These are phyloP conservation scores for Solanum appendiculatum DNA, from an alignment of 257 asterid species.

Conservation along the genomic window DNA sequence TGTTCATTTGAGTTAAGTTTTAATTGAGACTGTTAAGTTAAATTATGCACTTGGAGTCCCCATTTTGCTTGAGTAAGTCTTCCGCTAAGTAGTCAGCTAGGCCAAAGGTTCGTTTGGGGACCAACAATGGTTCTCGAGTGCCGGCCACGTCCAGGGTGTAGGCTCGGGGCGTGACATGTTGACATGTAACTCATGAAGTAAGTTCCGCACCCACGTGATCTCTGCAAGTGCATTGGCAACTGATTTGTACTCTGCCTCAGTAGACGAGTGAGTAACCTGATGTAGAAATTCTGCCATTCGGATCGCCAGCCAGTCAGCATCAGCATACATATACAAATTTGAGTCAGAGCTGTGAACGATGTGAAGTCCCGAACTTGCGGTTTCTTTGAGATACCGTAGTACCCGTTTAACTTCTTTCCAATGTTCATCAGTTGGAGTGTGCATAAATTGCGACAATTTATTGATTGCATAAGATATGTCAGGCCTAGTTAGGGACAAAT, in stretches of 20 bases:
- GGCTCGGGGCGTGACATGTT: too few relatives aligned
- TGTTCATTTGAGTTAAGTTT: too few relatives aligned
- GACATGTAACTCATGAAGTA: too few relatives aligned
- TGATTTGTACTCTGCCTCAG: neutral
- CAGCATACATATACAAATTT: neutral
- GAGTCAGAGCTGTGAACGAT: neutral
- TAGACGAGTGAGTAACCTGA: neutral
- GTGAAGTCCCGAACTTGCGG: neutral
- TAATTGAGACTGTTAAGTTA: too few relatives aligned
- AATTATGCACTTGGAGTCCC: too few relatives aligned
- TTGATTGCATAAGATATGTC: neutral
- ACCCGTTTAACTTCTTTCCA: neutral
- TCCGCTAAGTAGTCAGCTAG: too few relatives aligned
- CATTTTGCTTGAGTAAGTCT: too few relatives aligned
- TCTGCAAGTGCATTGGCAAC: neutral
- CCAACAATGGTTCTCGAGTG: too few relatives aligned
- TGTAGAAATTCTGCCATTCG: neutral
- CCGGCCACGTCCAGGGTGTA: too few relatives aligned
- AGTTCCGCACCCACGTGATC: too few relatives aligned
- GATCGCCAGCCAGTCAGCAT: neutral
- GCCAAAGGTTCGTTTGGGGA: too few relatives aligned
- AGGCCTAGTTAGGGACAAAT: neutral
- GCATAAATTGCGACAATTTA: neutral
- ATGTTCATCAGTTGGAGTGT: neutral
- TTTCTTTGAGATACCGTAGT: neutral